Percentiles rank a stretch among this genome's conserved stretches.
Conservation (phyloP, 2,329 filamentous ascomycete genomes). For the Aspergillus novoparasiticus region DNA sequence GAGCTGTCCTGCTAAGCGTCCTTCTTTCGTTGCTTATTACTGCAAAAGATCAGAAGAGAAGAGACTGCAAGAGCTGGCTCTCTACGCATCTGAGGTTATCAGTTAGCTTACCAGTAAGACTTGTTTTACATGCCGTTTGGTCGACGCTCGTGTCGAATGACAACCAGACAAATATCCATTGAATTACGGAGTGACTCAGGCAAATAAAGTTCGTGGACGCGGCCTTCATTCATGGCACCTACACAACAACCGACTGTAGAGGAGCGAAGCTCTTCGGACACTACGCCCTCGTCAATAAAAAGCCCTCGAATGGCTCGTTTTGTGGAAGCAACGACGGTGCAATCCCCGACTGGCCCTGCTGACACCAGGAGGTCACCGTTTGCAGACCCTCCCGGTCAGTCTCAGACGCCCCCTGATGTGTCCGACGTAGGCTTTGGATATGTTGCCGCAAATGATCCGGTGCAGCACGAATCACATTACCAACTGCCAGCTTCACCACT, state of each 20-base stretch:
- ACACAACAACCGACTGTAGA: conserved; percentile 30
- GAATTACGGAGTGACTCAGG: conserved; percentile 40
- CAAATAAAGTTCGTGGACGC: conserved; percentile 38
- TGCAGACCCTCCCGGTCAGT: conserved; percentile 53
- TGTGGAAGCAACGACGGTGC: conserved; percentile 65
- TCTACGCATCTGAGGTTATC: conserved; percentile 21
- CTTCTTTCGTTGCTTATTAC: not conserved
- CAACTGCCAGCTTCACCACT: conserved; percentile 76
- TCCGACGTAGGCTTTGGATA: conserved; percentile 93
- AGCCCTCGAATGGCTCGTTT: conserved; percentile 64
- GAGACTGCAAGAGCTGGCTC: conserved; percentile 37
- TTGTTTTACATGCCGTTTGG: not conserved
- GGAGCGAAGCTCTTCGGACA: conserved; percentile 34
- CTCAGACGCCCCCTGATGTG: conserved; percentile 58
- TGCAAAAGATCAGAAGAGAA: not conserved
- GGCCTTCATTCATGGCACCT: conserved; percentile 33
- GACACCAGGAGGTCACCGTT: conserved; percentile 52
- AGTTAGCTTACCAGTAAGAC: not conserved
- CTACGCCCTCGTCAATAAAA: conserved; percentile 43
- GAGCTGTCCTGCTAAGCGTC: conserved; percentile 2
- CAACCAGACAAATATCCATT: conserved; percentile 31
- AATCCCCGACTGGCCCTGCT: conserved; percentile 60
- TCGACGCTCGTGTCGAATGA: conserved; percentile 30
- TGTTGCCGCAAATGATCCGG: conserved; percentile 62
- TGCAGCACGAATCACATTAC: conserved; percentile 52